Evolutionary conservation across 2,329 filamentous ascomycete species (phyloP).

Genomic region (Exophiala lecanii-corni): DNA sequence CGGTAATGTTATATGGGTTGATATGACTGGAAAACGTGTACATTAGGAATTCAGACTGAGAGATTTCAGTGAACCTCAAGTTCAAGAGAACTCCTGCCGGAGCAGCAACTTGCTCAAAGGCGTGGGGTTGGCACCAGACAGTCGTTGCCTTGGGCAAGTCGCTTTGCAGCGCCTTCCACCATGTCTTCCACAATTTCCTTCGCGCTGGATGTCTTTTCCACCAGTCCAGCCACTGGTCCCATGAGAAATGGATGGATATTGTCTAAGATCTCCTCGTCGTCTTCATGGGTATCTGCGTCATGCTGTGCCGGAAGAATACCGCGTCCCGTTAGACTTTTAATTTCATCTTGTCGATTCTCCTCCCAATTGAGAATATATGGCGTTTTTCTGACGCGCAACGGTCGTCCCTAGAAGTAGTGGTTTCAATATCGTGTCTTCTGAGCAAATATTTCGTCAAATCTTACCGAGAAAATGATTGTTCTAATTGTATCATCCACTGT

Average conservation of each 20-base stretch:
- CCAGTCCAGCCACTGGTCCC: slow-evolving; percentile 83
- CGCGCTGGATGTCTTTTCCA: slow-evolving; percentile 75
- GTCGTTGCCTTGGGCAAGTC: slow-evolving; percentile 36
- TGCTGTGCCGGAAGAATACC: slow-evolving; percentile 79
- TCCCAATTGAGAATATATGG: slow-evolving; percentile 72
- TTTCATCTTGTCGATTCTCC: slow-evolving; percentile 61
- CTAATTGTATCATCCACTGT: slow-evolving; percentile 66
- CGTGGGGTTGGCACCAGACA: not conserved
- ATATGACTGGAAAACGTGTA: no score
- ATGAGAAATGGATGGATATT: slow-evolving; percentile 76
- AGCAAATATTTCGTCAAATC: no score
- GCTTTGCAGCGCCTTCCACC: slow-evolving; percentile 65
- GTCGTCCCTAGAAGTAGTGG: slow-evolving; percentile 45
- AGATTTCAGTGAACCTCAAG: no score
- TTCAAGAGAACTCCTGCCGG: no score
- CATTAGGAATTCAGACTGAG: no score
- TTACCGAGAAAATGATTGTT: slow-evolving; percentile 65
- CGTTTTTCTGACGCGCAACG: slow-evolving; percentile 68
- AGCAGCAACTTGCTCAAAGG: not conserved
- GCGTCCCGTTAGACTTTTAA: slow-evolving; percentile 74
- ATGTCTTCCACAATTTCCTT: slow-evolving; percentile 83
- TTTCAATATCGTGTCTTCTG: no score
- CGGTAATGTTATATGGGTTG: no score
- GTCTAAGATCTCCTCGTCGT: slow-evolving; percentile 72
- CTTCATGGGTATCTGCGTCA: slow-evolving; percentile 72